A percentile compares a stretch with the other conserved stretches of the same genome.
Evolutionary conservation across 345 rosid species (phyloP).

Genomic region (Salix udensis): DNA sequence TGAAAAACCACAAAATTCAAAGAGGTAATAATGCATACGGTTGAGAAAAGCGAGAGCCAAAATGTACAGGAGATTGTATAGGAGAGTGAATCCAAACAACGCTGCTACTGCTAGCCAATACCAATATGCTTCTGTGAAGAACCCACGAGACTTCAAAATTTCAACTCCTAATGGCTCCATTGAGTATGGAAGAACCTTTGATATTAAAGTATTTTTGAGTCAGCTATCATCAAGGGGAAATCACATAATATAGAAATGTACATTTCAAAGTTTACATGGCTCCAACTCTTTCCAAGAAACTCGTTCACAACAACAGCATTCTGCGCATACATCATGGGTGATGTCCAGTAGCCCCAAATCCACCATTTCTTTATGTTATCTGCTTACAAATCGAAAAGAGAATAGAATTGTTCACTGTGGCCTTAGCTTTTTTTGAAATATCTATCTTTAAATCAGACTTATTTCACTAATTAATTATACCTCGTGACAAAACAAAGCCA

Average conservation of each 20-base stretch:
- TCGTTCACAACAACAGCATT: slow-evolving; percentile 62
- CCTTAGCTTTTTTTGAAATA: too few species aligned
- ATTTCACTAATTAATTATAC: slow-evolving; percentile 28
- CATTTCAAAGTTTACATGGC: slow-evolving; percentile 19
- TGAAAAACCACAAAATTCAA: not conserved
- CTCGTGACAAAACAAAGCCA: slow-evolving; percentile 64
- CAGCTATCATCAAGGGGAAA: too few species aligned
- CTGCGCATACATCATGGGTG: slow-evolving; percentile 79
- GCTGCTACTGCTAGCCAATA: slow-evolving; percentile 66
- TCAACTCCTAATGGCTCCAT: slow-evolving; percentile 42
- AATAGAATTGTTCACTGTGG: not conserved
- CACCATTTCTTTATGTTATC: slow-evolving; percentile 79
- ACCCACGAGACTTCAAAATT: slow-evolving; percentile 43
- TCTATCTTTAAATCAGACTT: too few species aligned
- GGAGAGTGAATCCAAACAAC: slow-evolving; percentile 28
- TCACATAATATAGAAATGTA: too few species aligned
- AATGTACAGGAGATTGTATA: slow-evolving; percentile 42
- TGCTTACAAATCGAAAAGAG: slow-evolving; percentile 7
- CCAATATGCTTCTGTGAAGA: slow-evolving; percentile 47
- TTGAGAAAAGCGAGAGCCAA: slow-evolving; percentile 48
- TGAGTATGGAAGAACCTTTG: slow-evolving; percentile 24
- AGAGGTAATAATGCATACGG: slow-evolving; percentile 32
- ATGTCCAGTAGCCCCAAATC: slow-evolving; percentile 83
- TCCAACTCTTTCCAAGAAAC: slow-evolving; percentile 69
- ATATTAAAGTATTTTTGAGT: not conserved